Evolutionary conservation across 116 monocot genomes (phyloP).

Genomic region (Iris pallida): DNA sequence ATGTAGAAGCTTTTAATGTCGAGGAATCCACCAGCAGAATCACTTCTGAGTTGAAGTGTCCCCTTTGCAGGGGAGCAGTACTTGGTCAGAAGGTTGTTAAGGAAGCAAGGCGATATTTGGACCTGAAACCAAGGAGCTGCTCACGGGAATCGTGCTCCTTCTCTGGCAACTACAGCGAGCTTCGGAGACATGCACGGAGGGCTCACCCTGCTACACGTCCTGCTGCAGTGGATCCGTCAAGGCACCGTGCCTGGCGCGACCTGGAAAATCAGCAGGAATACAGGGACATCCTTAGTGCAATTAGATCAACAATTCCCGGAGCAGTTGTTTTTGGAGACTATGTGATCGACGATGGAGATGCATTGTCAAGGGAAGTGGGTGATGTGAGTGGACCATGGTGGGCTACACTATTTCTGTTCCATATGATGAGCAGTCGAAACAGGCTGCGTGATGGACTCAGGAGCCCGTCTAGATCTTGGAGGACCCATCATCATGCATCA

Average conservation of each 20-base stretch:
- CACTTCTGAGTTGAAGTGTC: slow-evolving; percentile 39
- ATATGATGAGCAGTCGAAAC: slow-evolving; percentile 39
- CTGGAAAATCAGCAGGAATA: slow-evolving; percentile 65
- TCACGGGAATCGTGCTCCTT: slow-evolving; percentile 74
- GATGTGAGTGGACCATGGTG: slow-evolving; percentile 39
- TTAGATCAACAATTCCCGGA: slow-evolving; percentile 70
- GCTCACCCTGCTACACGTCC: slow-evolving; percentile 72
- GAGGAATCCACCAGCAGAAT: neutral
- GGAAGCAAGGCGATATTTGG: slow-evolving; percentile 61
- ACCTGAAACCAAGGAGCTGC: slow-evolving; percentile 60
- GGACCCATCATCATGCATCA: slow-evolving; percentile 29
- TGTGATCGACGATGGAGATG: slow-evolving; percentile 50
- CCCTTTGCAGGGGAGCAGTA: slow-evolving; percentile 70
- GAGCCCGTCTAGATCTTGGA: slow-evolving; percentile 30
- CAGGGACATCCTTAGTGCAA: slow-evolving; percentile 67
- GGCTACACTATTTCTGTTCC: slow-evolving; percentile 64
- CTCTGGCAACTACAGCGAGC: slow-evolving; percentile 68
- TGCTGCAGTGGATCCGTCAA: slow-evolving; percentile 59
- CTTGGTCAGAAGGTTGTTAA: slow-evolving; percentile 49
- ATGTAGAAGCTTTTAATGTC: neutral
- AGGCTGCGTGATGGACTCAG: slow-evolving; percentile 29
- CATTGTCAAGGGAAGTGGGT: slow-evolving; percentile 11
- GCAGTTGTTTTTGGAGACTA: slow-evolving; percentile 81
- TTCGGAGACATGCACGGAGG: slow-evolving; percentile 71
- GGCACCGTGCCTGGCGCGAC: slow-evolving; percentile 64